Evolutionary conservation across 2,329 filamentous ascomycete species (phyloP), one percentile per base, ranked within the genome.

Genomic region (Claviceps spartinae): DNA sequence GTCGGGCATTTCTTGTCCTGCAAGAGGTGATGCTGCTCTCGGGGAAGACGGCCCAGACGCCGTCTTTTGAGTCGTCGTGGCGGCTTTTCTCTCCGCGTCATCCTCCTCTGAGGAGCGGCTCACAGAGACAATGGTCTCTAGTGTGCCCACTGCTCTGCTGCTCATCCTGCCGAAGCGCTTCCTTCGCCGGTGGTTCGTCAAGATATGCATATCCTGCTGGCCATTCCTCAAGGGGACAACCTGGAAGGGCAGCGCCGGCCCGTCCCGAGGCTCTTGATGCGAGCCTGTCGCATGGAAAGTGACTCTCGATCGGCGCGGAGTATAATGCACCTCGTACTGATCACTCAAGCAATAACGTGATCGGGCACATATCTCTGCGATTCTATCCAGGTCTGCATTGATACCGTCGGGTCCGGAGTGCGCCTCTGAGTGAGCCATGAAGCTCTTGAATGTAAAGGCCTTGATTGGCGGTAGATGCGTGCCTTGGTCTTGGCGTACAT

Each of bases 91-190:
- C 57, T 74, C 78, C n/a, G 73, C 69, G 57, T 73, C 76, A 43
- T 81, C 79, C 56, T 83, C 80, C 24, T 81, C 78, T 0, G 79
- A 82, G 1, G 79, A 83, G 26, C 79, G 73, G 54, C 79, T 83
- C 0, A 78, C 81, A 24, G 78, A 82, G 71, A 83, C 83, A 60
- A 83, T 83, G 0, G 80, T 83, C 59, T 84, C 79, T 4, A 83
- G 64, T 1, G 79, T 83, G 3, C 79, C 78, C 62, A 82, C 78
- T 5, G 80, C 80, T 24, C 70, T 69, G 54, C 76, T 79, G 50
- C 71, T 72, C 43, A 73, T 67, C 41, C 75, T 67, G 1, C 63
- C 63, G 0, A 65, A 66, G 44, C 67, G 68, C 20, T 72, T 67
- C 20, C 73, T 22, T 7, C 45, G 52, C 66, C 30, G 30, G 9